A percentile compares a stretch with the other conserved stretches of the same genome.
These are phyloP conservation scores for Lentithecium fluviatile DNA, from an alignment of 495 filamentous ascomycete genomes.

Conservation along the genomic window DNA sequence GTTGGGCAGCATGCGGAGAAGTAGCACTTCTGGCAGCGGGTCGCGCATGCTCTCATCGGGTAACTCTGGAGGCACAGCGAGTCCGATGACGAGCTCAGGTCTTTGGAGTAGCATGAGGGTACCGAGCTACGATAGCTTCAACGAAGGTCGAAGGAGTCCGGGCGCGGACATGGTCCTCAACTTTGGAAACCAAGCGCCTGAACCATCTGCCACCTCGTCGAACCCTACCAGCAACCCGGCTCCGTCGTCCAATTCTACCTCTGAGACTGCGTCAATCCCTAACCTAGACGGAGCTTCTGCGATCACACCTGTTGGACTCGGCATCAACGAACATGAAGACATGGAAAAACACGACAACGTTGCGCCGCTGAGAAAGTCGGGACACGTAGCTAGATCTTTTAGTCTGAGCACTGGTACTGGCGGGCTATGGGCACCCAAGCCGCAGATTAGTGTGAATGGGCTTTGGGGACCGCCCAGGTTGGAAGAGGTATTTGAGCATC, in stretches of 20 bases:
- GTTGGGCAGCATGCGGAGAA: constrained; percentile 40
- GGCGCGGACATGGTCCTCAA: constrained; percentile 50
- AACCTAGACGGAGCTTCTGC: not conserved
- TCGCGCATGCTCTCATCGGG: constrained; percentile 34
- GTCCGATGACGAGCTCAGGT: constrained; percentile 11
- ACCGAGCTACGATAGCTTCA: constrained; percentile 28
- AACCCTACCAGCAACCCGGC: too few relatives aligned
- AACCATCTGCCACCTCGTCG: constrained; percentile 1
- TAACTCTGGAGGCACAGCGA: constrained; percentile 27
- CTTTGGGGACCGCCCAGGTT: constrained; percentile 36
- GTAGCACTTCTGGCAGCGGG: constrained; percentile 27
- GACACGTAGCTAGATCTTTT: not conserved
- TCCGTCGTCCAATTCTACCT: not conserved
- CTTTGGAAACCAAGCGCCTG: constrained; percentile 35
- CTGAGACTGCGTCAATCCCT: not conserved
- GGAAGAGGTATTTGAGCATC: constrained; percentile 21
- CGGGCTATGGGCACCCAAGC: constrained; percentile 16
- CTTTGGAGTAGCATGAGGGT: constrained; percentile 22
- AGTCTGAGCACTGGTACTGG: not conserved
- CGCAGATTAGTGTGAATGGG: constrained; percentile 9
- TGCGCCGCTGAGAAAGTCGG: constrained; percentile 16
- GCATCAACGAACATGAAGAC: constrained; percentile 7
- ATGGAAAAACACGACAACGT: constrained; percentile 29
- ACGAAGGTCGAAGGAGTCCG: constrained; percentile 29
- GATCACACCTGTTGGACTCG: not conserved